A percentile compares a stretch with the other conserved stretches of the same genome.
Conservation (phyloP, 768 basidiomycete genomes). For the Cyathus striatus region DNA sequence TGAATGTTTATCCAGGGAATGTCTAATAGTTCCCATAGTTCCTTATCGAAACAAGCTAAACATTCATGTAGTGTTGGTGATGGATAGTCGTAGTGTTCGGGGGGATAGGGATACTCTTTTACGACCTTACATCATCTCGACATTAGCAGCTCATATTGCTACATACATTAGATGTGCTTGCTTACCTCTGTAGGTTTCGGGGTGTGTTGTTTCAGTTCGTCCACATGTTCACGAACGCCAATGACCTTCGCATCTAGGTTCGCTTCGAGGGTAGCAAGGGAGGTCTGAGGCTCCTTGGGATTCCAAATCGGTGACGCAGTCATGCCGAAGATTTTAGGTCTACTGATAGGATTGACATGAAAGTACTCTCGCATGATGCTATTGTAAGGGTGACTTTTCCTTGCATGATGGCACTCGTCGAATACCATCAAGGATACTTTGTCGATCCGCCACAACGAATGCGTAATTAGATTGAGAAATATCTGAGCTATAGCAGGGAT, state of each 20-base stretch:
- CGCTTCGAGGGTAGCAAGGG: slow-evolving; percentile 58
- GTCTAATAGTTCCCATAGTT: slow-evolving; percentile 47
- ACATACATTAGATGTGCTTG: slow-evolving; percentile 1
- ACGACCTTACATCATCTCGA: slow-evolving; percentile 39
- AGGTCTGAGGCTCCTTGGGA: slow-evolving; percentile 58
- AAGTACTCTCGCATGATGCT: slow-evolving; percentile 69
- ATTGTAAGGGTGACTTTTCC: slow-evolving; percentile 74
- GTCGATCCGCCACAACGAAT: slow-evolving; percentile 75
- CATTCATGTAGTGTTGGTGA: slow-evolving; percentile 35
- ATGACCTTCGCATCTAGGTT: slow-evolving; percentile 74
- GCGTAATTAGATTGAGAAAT: slow-evolving; percentile 72
- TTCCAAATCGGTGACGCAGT: slow-evolving; percentile 91
- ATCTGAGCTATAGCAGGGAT: slow-evolving; percentile 57
- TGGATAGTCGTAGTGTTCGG: slow-evolving; percentile 49
- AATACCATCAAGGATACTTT: slow-evolving; percentile 70
- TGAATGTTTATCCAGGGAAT: slow-evolving; percentile 59
- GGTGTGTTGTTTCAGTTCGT: slow-evolving; percentile 58
- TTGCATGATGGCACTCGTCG: slow-evolving; percentile 79
- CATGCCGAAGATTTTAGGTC: slow-evolving; percentile 87
- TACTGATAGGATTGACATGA: slow-evolving; percentile 29
- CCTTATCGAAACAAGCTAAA: slow-evolving; percentile 26
- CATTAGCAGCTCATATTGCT: neutral
- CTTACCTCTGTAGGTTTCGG: slow-evolving; percentile 65
- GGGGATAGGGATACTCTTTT: slow-evolving; percentile 50
- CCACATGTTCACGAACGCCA: slow-evolving; percentile 64